Percentiles rank a stretch among this genome's conserved stretches.
Conservation (phyloP, 2,329 filamentous ascomycete species). For the Fusarium armeniacum region DNA sequence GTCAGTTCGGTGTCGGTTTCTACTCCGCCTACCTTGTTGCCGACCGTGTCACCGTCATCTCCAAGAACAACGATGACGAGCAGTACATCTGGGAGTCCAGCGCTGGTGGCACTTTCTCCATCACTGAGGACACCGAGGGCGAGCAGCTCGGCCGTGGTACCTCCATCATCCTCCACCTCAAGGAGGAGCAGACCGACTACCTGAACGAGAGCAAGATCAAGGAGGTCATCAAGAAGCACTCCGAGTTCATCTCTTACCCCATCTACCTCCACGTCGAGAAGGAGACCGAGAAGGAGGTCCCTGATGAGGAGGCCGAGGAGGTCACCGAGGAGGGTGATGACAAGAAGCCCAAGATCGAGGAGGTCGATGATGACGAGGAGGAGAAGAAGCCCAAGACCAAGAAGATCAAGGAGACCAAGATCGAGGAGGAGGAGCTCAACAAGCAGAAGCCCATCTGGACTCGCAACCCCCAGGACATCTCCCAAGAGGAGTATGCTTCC, state of each 20-base stretch:
- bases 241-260: slow-evolving; percentile 99
- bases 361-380: slow-evolving; percentile 88
- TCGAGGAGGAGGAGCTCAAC: slow-evolving; percentile 99
- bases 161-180: slow-evolving; percentile 98
- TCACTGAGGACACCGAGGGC: slow-evolving; percentile 89
- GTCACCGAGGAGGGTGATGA: slow-evolving; percentile 78
- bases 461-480: slow-evolving; percentile 96
- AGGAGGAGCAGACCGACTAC: slow-evolving; percentile 99
- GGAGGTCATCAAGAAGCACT: slow-evolving; percentile 99
- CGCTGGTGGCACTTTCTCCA: slow-evolving; percentile 97
- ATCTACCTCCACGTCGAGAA: slow-evolving; percentile 99
- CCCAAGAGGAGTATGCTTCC: slow-evolving; percentile 93
- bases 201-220: slow-evolving; percentile 99
- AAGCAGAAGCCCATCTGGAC: slow-evolving; percentile 99
- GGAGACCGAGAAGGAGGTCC: slow-evolving; percentile 99
- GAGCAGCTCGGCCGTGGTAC: slow-evolving; percentile 93
- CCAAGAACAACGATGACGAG: slow-evolving; percentile 99
- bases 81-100: slow-evolving; percentile 99
- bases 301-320: slow-evolving; percentile 87
- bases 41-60: slow-evolving; percentile 94
- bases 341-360: slow-evolving; percentile 97
- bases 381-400: slow-evolving; percentile 98
- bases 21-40: slow-evolving; percentile 99
- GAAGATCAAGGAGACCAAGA: slow-evolving; percentile 98
- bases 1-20: slow-evolving; percentile 99